Evolutionary conservation across 371 early-diverging fungal species (phyloP).

Genomic region (Gilbertella persicaria): DNA sequence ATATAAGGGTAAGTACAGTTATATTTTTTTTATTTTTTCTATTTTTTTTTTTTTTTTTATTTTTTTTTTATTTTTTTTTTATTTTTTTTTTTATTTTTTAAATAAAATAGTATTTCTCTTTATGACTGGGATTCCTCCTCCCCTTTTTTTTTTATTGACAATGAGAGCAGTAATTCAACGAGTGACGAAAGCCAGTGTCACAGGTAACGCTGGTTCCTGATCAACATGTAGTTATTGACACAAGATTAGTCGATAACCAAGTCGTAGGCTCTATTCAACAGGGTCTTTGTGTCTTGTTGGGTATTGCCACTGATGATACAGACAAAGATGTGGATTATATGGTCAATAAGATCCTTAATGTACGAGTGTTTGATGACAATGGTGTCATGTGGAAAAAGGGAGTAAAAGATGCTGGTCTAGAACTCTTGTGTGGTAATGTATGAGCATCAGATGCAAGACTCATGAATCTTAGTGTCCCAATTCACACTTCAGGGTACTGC

Average conservation of each 20-base stretch:
- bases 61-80: too few species aligned
- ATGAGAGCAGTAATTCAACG: constrained; percentile 46
- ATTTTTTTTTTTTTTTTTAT: too few species aligned
- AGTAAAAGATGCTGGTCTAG: constrained; percentile 69
- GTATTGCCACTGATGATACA: constrained; percentile 73
- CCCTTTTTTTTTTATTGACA: too few species aligned
- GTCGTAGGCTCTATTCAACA: constrained; percentile 71
- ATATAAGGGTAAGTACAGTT: too few species aligned
- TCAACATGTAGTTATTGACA: neutral
- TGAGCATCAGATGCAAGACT: neutral
- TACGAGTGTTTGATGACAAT: constrained; percentile 74
- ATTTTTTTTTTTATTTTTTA: too few species aligned
- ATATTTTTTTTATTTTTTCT: too few species aligned
- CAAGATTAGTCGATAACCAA: constrained; percentile 55
- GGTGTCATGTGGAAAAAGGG: constrained; percentile 75
- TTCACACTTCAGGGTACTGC: constrained; percentile 82
- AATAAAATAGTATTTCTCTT: too few species aligned
- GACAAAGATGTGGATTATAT: constrained; percentile 75
- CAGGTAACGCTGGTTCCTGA: constrained; percentile 28
- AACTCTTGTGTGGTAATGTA: constrained; percentile 69
- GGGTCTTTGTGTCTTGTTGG: constrained; percentile 79
- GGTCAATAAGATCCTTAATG: constrained; percentile 70
- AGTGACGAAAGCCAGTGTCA: constrained; percentile 39
- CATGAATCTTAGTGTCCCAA: constrained; percentile 65
- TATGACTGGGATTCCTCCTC: too few species aligned